phyloP scores from a whole-genome alignment of 2,329 filamentous ascomycete genomes.

The Pseudogymnoascus sp. region DNA sequence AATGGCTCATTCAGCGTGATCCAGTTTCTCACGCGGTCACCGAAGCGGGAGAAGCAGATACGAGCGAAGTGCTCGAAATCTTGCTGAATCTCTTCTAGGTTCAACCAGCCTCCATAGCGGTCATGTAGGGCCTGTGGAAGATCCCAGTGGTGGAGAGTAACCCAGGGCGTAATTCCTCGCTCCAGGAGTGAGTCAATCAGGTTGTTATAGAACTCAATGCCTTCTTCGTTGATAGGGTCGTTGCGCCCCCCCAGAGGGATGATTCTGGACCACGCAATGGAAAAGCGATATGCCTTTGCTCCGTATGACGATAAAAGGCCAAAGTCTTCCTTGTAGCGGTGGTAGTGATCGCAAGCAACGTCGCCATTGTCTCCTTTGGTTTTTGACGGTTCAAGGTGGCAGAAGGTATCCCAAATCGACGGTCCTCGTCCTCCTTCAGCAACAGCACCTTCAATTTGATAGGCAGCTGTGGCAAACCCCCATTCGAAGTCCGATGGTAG shows the following conservation, averaged over 20 bases:
- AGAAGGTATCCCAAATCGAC: slow-evolving; percentile 32
- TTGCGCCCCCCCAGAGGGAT: slow-evolving; percentile 37
- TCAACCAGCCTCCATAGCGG: slow-evolving; percentile 32
- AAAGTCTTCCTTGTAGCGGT: slow-evolving; percentile 41
- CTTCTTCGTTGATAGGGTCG: slow-evolving; percentile 38
- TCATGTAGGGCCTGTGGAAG: slow-evolving; percentile 30
- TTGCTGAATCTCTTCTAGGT: slow-evolving; percentile 21
- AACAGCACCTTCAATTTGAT: slow-evolving; percentile 37
- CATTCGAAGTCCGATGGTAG: slow-evolving; percentile 33
- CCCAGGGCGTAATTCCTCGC: slow-evolving; percentile 35
- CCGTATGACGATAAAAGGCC: slow-evolving; percentile 32
- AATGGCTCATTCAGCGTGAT: slow-evolving; percentile 36
- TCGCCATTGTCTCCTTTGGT: slow-evolving; percentile 33
- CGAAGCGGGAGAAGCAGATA: slow-evolving; percentile 31
- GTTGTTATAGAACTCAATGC: slow-evolving; percentile 39
- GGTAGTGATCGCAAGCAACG: slow-evolving; percentile 41
- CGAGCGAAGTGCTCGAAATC: slow-evolving; percentile 35
- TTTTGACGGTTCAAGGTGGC: slow-evolving; percentile 24
- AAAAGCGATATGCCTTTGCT: slow-evolving; percentile 35
- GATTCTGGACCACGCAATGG: slow-evolving; percentile 40
- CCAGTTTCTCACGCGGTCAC: slow-evolving; percentile 32
- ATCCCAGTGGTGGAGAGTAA: slow-evolving; percentile 38
- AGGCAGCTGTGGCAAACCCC: slow-evolving; percentile 34
- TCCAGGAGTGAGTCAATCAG: slow-evolving; percentile 36
- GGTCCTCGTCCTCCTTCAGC: slow-evolving; percentile 33